Percentiles rank a stretch among this genome's conserved stretches.
phyloP scores from a whole-genome alignment of 768 basidiomycete genomes.

The Psilocybe sp. region DNA sequence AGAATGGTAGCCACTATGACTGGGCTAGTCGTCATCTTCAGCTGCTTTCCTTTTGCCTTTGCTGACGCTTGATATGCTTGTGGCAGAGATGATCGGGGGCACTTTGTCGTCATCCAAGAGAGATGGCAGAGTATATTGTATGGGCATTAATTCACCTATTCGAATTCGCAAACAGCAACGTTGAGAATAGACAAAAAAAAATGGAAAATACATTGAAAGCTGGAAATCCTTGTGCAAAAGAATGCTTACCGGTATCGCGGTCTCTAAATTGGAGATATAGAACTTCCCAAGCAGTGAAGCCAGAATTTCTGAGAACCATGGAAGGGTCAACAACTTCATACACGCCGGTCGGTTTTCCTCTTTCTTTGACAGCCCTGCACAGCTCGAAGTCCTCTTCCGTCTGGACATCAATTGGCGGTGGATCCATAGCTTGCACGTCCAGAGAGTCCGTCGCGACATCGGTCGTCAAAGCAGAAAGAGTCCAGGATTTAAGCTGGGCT shows the following conservation, averaged over 20 bases:
- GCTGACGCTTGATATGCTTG: too few relatives aligned
- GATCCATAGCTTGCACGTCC: conserved; percentile 22
- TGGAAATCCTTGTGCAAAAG: neutral
- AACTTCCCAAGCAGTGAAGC: conserved; percentile 62
- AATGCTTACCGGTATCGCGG: conserved; percentile 50
- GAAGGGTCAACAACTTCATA: conserved; percentile 52
- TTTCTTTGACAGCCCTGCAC: conserved; percentile 50
- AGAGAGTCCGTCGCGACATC: conserved; percentile 36
- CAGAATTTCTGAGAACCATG: conserved; percentile 43
- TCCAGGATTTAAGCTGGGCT: conserved; percentile 58
- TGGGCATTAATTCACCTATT: too few relatives aligned
- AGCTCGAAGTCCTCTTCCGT: conserved; percentile 58
- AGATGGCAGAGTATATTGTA: too few relatives aligned
- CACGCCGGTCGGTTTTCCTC: conserved; percentile 45
- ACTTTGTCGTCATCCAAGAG: neutral
- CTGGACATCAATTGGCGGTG: conserved; percentile 19
- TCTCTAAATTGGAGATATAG: conserved; percentile 69
- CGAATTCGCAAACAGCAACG: too few relatives aligned
- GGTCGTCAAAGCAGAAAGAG: conserved; percentile 56
- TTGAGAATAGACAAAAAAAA: too few relatives aligned
- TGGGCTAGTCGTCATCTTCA: too few relatives aligned
- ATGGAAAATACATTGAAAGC: too few relatives aligned
- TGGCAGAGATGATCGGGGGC: too few relatives aligned
- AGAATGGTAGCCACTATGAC: too few relatives aligned
- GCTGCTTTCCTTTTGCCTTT: too few relatives aligned